Evolutionary conservation across 257 asterid species (phyloP), one percentile per base, ranked within the genome.

Genomic region (Scutellaria baicalensis): DNA sequence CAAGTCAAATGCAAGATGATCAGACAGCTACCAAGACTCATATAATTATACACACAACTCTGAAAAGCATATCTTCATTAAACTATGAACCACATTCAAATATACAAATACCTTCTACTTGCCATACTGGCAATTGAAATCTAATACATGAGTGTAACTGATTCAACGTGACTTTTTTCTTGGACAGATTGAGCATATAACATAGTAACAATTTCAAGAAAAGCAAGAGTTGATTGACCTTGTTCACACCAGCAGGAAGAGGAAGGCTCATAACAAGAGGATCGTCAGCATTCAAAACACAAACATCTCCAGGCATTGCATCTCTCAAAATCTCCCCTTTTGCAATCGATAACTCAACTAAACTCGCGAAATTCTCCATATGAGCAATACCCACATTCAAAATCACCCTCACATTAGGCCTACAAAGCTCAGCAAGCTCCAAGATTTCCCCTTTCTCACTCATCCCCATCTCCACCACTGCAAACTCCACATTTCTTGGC

Each of bases 221-320:
- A 69, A 33, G 4, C 35, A 6, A 35, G 11, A 16, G 1, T 10
- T 21, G n/a, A 38, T 18, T 17, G 9, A 71, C 80, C 81, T 79
- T 75, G 64, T 71, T 55, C 16, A 75, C 80, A 67, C 76, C 78
- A n/a, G 12, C 45, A 21, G 78, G 73, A 57, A 75, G 63, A 12
- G 70, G 78, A 42, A 75, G 75, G 16, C 68, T 62, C 83, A 48
- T 60, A 59, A 79, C 78, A 59, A 66, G 80, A 57, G 78, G 78
- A 60, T 79, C 83, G 66, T 79, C 80, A 17, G 75, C 83, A 75
- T 75, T 79, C 65, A 79, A 33, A 66, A 79, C 80, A 71, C 80
- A 79, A 3, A 75, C 72, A 71, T 75, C 64, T 51, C 78, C 75
- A 3, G 47, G 11, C 78, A 38, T 40, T 45, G 83, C 83, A 39